Base-by-base conservation (phyloP, 306 rosid species). In the Ziziphus jujuba region DNA sequence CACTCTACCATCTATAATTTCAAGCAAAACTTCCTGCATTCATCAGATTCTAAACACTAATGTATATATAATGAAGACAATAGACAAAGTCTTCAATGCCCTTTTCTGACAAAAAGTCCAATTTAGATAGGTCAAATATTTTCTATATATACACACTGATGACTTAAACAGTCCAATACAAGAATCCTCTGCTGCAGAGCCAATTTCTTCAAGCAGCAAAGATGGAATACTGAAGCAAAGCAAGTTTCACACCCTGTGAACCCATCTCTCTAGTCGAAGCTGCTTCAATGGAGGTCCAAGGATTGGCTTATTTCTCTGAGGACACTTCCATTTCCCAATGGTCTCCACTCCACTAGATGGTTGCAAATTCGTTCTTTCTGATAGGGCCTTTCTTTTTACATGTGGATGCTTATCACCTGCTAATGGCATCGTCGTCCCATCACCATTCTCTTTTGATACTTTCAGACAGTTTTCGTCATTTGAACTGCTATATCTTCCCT, bases 261-360 rank as follows among this genome's bases (percentile, higher is more conserved):
- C 73, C 97, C 98, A 93, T 67, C 71, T 74, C 68, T 86, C 97
- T 5, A 93, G 96, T 68, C 97, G 84, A 75, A 90, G 97, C 78
- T 93, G 98, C 82, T 93, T 93, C 80, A 90, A 43, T 33, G 91
- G 56, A 53, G 98, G 91, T 48, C 97, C 95, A 23, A 49, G 38
- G 69, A 75, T 55, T n/a, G 91, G 90, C 77, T 86, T 93, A 50
- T 81, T 71, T 77, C 75, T 88, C 77, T 84, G 98, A 28, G 95
- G 98, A 72, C 96, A 90, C 66, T 55, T 69, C 98, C 97, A 93
- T 79, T 90, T 84, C 65, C 97, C 98, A 51, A 83, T 80, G 53
- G 80, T 72, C 75, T 73, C 89, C 6, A 40, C 9, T 7, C 3
- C 79, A 71, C 67, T 64, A 35, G 75, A 81, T 33, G 66, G 71